Conservation (phyloP, 2,329 filamentous ascomycete genomes). For the Aspergillus arachidicola region DNA sequence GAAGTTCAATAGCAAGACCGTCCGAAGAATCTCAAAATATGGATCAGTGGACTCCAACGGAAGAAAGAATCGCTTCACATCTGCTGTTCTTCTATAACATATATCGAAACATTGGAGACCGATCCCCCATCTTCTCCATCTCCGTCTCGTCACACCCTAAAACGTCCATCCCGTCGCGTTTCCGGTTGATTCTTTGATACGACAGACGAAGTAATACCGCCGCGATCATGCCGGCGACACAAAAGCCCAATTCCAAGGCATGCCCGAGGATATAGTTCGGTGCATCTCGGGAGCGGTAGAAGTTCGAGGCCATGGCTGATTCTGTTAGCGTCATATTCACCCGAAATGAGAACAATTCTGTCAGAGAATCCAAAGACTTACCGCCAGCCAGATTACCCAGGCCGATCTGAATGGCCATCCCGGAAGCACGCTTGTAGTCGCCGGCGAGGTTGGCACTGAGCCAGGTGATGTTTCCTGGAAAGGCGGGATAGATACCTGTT, state of each 20-base stretch:
- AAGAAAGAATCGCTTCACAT: background rate
- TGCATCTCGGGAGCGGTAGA: constrained; percentile 60
- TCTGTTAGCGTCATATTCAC: background rate
- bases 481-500: constrained; percentile 49
- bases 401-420: constrained; percentile 67
- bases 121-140: constrained; percentile 63
- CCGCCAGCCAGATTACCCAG: constrained; percentile 56
- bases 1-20: no score
- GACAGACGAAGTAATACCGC: constrained; percentile 48
- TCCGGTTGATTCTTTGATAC: constrained; percentile 63
- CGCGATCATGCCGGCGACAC: constrained; percentile 50
- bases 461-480: constrained; percentile 56
- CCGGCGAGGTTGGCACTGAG: constrained; percentile 63
- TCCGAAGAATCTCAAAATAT: no score
- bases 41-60: no score
- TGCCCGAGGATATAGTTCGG: constrained; percentile 57
- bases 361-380: constrained; percentile 12
- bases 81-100: constrained; percentile 34
- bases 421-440: constrained; percentile 58
- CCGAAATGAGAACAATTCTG: no score
- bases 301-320: constrained; percentile 69
- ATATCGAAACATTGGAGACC: constrained; percentile 65
- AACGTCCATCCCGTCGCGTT: constrained; percentile 52
- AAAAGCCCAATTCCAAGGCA: constrained; percentile 54
- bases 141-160: constrained; percentile 48